Conservation (phyloP, 169 alveolate species). For the Plasmodium billcollinsi region DNA sequence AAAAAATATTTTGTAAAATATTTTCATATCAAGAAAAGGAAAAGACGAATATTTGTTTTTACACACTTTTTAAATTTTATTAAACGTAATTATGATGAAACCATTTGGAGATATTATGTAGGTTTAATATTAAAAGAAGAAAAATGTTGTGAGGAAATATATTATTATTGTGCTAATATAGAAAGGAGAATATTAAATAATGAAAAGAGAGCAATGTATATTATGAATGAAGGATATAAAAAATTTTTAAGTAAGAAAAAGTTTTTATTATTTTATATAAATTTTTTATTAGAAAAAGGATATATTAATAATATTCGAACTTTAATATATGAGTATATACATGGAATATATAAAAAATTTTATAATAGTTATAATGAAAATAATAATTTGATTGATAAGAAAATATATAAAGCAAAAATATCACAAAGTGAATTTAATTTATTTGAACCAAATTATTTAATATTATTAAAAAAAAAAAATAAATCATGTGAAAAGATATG, state of each 20-base stretch:
- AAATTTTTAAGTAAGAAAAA: constrained; percentile 33
- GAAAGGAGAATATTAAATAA: constrained; percentile 63
- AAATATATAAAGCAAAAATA: constrained; percentile 6
- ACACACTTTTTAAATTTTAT: constrained; percentile 63
- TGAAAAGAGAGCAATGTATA: constrained; percentile 73
- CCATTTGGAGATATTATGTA: constrained; percentile 71
- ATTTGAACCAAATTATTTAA: constrained; percentile 38
- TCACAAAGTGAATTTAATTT: constrained; percentile 58
- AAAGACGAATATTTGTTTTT: constrained; percentile 52
- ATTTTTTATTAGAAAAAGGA: constrained; percentile 63
- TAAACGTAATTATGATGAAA: constrained; percentile 75
- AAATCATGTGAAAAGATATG: constrained; percentile 53
- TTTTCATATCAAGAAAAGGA: constrained; percentile 41
- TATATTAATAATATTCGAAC: constrained; percentile 32
- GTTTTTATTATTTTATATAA: constrained; percentile 35
- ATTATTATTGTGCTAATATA: constrained; percentile 71
- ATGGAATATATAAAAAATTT: constrained; percentile 33
- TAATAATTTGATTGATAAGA: background rate
- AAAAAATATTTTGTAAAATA: constrained; percentile 66
- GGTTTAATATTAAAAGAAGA: constrained; percentile 48
- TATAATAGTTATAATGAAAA: constrained; percentile 38
- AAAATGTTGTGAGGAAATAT: constrained; percentile 46
- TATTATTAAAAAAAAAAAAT: constrained; percentile 66
- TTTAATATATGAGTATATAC: constrained; percentile 34
- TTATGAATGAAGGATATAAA: constrained; percentile 74